Evolutionary conservation across 2,329 filamentous ascomycete genomes (phyloP).

Genomic region (Colletotrichum orbiculare): DNA sequence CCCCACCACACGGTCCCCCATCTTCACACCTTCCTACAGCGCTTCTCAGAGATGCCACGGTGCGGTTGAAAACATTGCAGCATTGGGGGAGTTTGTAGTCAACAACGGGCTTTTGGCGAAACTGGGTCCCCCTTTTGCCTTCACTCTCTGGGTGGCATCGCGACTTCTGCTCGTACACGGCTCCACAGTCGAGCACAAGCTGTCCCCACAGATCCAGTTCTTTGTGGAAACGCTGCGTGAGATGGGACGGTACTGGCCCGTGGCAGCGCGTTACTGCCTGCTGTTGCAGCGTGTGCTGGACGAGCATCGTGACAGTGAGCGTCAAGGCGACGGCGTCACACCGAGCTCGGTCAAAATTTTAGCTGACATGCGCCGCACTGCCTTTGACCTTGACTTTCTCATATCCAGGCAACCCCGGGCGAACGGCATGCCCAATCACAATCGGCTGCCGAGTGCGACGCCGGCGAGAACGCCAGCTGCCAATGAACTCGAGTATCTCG

Average conservation of each 20-base stretch:
- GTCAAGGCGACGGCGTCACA: slow-evolving; percentile 78
- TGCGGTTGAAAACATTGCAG: slow-evolving; percentile 85
- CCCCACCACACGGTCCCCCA: slow-evolving; percentile 86
- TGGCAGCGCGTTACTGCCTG: slow-evolving; percentile 83
- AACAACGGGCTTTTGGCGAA: slow-evolving; percentile 80
- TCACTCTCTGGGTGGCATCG: slow-evolving; percentile 91
- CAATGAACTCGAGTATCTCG: slow-evolving; percentile 89
- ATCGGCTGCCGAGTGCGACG: slow-evolving; percentile 63
- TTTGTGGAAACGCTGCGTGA: slow-evolving; percentile 85
- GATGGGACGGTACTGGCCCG: slow-evolving; percentile 87
- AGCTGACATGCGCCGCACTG: slow-evolving; percentile 90
- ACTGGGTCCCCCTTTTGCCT: slow-evolving; percentile 90
- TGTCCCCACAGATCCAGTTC: slow-evolving; percentile 82
- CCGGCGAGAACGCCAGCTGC: slow-evolving; percentile 77
- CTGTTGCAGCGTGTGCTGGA: slow-evolving; percentile 86
- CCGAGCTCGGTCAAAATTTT: slow-evolving; percentile 88
- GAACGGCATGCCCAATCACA: slow-evolving; percentile 48
- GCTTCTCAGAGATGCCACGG: slow-evolving; percentile 85
- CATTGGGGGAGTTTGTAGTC: slow-evolving; percentile 81
- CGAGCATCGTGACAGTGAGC: slow-evolving; percentile 84
- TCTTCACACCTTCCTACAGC: slow-evolving; percentile 89
- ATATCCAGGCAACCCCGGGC: slow-evolving; percentile 81
- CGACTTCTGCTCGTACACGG: slow-evolving; percentile 89
- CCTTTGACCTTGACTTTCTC: slow-evolving; percentile 89
- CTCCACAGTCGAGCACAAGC: slow-evolving; percentile 85